Percentiles rank a stretch among this genome's conserved stretches.
These are phyloP conservation scores for Phytophthora cactorum DNA, from an alignment of 352 stramenopile genomes.

Conservation along the genomic window DNA sequence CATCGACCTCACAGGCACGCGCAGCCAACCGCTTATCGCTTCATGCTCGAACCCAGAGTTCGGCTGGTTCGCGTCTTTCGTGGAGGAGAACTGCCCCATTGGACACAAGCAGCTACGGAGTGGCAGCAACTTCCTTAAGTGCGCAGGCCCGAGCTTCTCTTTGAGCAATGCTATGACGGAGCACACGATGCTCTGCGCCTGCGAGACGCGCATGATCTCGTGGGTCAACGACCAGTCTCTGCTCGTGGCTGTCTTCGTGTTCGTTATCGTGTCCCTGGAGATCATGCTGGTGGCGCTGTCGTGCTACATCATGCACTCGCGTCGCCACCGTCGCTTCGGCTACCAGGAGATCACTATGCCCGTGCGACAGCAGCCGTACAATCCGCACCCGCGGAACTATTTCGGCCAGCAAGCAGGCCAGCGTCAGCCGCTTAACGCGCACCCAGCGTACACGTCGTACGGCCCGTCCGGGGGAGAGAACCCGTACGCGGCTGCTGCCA, in stretches of 20 bases:
- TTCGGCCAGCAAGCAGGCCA: slow-evolving; percentile 46
- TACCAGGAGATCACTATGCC: slow-evolving; percentile 91
- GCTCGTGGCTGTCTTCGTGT: slow-evolving; percentile 79
- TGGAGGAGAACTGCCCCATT: slow-evolving; percentile 78
- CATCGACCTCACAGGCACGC: slow-evolving; percentile 52
- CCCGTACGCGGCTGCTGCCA: slow-evolving; percentile 36
- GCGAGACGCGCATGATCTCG: slow-evolving; percentile 78
- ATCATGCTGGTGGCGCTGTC: slow-evolving; percentile 79
- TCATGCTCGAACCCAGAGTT: slow-evolving; percentile 66
- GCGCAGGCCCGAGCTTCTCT: slow-evolving; percentile 66
- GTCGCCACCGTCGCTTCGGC: slow-evolving; percentile 63
- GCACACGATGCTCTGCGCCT: slow-evolving; percentile 85
- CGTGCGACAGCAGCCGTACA: slow-evolving; percentile 79
- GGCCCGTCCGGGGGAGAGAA: slow-evolving; percentile 36
- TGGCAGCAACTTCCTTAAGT: slow-evolving; percentile 74
- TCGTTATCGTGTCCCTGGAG: slow-evolving; percentile 82
- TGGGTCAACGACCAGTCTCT: slow-evolving; percentile 85
- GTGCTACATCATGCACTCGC: slow-evolving; percentile 86
- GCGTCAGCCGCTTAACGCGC: slow-evolving; percentile 49
- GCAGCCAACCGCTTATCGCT: slow-evolving; percentile 48
- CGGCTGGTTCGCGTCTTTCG: slow-evolving; percentile 76
- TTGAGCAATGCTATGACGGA: slow-evolving; percentile 71
- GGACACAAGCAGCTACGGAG: slow-evolving; percentile 52
- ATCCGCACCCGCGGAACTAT: slow-evolving; percentile 83
- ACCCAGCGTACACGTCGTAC: slow-evolving; percentile 44